Conservation (phyloP, 108 stramenopile genomes). For the Asterionellopsis glacialis region DNA sequence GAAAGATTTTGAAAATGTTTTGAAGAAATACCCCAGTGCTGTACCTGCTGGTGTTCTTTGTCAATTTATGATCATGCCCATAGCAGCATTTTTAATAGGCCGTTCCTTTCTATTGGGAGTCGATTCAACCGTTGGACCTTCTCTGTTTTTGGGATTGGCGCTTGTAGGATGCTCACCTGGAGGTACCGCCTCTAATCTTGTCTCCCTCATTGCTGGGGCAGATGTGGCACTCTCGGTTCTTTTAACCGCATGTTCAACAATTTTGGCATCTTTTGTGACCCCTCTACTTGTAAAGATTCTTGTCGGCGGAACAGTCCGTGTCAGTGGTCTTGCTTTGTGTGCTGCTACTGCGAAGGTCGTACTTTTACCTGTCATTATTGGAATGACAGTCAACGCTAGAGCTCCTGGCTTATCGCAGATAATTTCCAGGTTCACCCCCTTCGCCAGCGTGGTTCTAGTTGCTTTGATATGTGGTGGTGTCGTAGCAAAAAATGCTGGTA, state of each 20-base stretch:
- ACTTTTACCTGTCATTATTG: slow-evolving; percentile 78
- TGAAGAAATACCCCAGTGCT: slow-evolving; percentile 29
- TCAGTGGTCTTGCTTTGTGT: slow-evolving; percentile 64
- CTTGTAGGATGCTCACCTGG: slow-evolving; percentile 89
- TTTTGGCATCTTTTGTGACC: slow-evolving; percentile 80
- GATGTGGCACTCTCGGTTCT: slow-evolving; percentile 89
- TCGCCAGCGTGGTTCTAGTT: slow-evolving; percentile 82
- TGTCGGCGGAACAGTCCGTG: slow-evolving; percentile 66
- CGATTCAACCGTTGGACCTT: slow-evolving; percentile 30
- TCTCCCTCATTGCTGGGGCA: slow-evolving; percentile 90
- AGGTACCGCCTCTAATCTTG: slow-evolving; percentile 93
- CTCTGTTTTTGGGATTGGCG: slow-evolving; percentile 65
- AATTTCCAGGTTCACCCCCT: slow-evolving; percentile 75
- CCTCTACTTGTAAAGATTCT: slow-evolving; percentile 81
- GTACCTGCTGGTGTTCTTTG: slow-evolving; percentile 87
- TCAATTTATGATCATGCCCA: slow-evolving; percentile 90
- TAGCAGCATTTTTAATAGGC: slow-evolving; percentile 66
- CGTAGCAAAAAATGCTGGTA: slow-evolving; percentile 72
- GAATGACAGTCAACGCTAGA: slow-evolving; percentile 76
- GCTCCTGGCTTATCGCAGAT: slow-evolving; percentile 48
- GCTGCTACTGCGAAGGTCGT: slow-evolving; percentile 81
- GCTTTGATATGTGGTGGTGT: slow-evolving; percentile 91
- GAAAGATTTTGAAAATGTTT: slow-evolving; percentile 76
- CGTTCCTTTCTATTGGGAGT: slow-evolving; percentile 54
- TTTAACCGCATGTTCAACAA: slow-evolving; percentile 86